Evolutionary conservation across 306 rosid species (phyloP).

Genomic region (Dryas octopetala): DNA sequence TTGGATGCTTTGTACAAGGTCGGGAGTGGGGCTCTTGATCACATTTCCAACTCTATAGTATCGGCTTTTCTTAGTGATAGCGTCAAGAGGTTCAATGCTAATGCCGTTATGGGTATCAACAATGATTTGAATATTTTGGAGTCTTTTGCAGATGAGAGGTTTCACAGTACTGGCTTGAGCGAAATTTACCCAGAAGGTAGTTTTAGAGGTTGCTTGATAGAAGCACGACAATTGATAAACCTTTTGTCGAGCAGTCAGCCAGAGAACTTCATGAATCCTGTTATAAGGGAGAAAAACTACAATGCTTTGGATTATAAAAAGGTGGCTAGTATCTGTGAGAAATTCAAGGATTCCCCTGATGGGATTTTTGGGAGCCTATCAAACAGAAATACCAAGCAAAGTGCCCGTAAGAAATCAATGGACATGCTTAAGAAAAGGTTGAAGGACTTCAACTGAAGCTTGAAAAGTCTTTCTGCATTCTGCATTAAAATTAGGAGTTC

Average conservation of each 20-base stretch:
- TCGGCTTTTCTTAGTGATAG: constrained; percentile 68
- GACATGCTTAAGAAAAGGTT: constrained; percentile 79
- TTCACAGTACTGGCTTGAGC: constrained; percentile 61
- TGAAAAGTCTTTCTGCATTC: constrained; percentile 29
- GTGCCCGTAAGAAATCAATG: constrained; percentile 86
- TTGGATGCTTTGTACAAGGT: constrained; percentile 77
- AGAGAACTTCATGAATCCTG: constrained; percentile 97
- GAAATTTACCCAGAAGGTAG: constrained; percentile 59
- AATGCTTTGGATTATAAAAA: constrained; percentile 75
- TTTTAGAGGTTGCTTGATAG: constrained; percentile 58
- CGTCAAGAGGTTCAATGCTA: constrained; percentile 79
- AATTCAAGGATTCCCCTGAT: constrained; percentile 81
- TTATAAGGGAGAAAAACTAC: constrained; percentile 81
- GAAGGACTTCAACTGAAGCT: constrained; percentile 71
- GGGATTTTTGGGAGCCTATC: constrained; percentile 86
- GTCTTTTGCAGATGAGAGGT: constrained; percentile 74
- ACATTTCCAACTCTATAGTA: constrained; percentile 62
- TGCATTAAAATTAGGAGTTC: constrained; percentile 38
- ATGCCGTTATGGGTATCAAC: constrained; percentile 56
- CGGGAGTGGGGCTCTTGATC: constrained; percentile 83
- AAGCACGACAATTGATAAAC: constrained; percentile 75
- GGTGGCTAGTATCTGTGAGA: constrained; percentile 74
- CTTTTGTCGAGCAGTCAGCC: constrained; percentile 90
- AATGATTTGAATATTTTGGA: constrained; percentile 60
- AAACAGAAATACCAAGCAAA: constrained; percentile 69